Conservation (phyloP, 805 yeast species). For the Candida gorgasii region DNA sequence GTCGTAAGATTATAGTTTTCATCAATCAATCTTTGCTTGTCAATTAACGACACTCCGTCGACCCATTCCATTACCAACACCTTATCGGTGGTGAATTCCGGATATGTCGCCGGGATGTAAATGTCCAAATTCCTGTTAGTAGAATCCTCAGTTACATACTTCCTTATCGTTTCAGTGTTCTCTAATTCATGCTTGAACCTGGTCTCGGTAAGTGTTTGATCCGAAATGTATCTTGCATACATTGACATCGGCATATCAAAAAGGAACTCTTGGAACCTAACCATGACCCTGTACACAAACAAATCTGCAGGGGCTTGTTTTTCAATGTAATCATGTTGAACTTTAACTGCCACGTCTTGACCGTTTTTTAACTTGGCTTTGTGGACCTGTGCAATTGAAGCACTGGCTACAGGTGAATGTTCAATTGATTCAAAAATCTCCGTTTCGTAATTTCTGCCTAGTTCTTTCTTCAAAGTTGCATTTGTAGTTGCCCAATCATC, state of each 20-base stretch:
- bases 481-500: conserved; percentile 54
- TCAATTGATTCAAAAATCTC: conserved; percentile 47
- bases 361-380: conserved; percentile 49
- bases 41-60: conserved; percentile 63
- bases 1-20: conserved; percentile 37
- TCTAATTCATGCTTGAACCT: conserved; percentile 58
- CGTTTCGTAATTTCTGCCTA: conserved; percentile 20
- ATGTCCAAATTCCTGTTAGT: conserved; percentile 39
- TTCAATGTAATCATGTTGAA: conserved; percentile 63
- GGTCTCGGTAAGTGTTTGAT: conserved; percentile 59
- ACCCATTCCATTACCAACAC: conserved; percentile 75
- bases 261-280: conserved; percentile 53
- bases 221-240: conserved; percentile 56
- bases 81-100: conserved; percentile 46
- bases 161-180: conserved; percentile 48
- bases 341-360: conserved; percentile 60
- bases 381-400: conserved; percentile 74
- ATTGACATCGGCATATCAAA: conserved; percentile 66
- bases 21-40: conserved; percentile 42
- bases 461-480: conserved; percentile 25
- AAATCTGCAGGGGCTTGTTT: conserved; percentile 65
- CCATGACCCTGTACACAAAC: conserved; percentile 52
- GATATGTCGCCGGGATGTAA: conserved; percentile 57
- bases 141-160: conserved; percentile 43
- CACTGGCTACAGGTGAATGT: conserved; percentile 67